Evolutionary conservation across 2,329 filamentous ascomycete genomes (phyloP), one percentile per base, ranked within the genome.

Genomic region (Parastagonospora nodorum): DNA sequence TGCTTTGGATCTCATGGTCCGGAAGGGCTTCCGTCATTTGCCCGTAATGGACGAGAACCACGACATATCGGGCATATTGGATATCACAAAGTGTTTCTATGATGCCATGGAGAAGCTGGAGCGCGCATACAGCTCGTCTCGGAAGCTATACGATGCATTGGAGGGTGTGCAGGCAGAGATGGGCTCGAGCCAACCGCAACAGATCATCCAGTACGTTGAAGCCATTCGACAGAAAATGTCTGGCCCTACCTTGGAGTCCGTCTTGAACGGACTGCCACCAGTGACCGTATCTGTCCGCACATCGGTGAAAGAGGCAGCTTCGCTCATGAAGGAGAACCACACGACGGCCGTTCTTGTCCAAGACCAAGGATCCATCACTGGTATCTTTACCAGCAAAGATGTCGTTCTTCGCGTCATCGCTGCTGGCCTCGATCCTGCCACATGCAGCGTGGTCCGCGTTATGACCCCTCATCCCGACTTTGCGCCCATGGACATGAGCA

Each of bases 21-120:
- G 93, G 64, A 97, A 97, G 78, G 94, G 94, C 14, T 99, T 99
- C 81, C 87, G 94, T 64, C 94, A 99, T 79, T 77, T 99, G 70
- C 94, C 94, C 2, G 94, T 99, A 60, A 99, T 99, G 94, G 94
- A 99, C 76, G 94, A 99, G 80, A 97, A 99, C 75, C 94, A 99
- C 77, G 93, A 99, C 71, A 99, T 99, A 57, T 96, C 92, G 7
- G 94, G 94, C 80, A 92, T 99, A 61, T 80, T 99, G 47, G 94
- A 99, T 75, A 99, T 99, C 66, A 99, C 94, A 50, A 99, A 97
- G 78, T 99, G 94, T 78, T 99, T 99, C 77, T 99, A 99, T 77
- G 94, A 99, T 77, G 94, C 94, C 37, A 99, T 99, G 94, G 94
- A 99, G 81, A 99, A 99, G 81, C 80, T 99, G 53, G 94, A 99